Conservation (phyloP, 495 filamentous ascomycete species). For the Aspergillus olivimuriae region DNA sequence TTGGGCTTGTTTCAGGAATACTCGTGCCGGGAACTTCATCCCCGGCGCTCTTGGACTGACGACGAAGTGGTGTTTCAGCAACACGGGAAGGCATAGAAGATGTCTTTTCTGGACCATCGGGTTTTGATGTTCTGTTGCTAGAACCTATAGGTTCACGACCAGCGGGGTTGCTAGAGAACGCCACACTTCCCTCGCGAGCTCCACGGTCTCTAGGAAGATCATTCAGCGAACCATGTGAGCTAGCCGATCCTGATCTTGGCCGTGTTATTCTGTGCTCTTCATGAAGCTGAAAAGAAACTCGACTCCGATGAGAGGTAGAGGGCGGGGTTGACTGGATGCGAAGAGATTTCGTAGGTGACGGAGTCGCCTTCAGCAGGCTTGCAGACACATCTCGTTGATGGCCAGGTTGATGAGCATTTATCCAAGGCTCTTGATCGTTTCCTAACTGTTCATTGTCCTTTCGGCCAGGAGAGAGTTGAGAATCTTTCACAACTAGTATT, state of each 20-base stretch:
- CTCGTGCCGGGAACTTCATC: constrained; percentile 29
- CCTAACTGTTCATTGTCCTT: constrained; percentile 4
- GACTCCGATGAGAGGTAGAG: constrained; percentile 8
- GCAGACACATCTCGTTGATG: constrained; percentile 2
- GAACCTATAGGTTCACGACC: not conserved
- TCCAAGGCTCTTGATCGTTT: not conserved
- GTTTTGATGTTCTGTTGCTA: constrained; percentile 2
- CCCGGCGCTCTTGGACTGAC: constrained; percentile 16
- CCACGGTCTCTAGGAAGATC: constrained; percentile 2
- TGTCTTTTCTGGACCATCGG: constrained; percentile 20
- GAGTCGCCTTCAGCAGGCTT: constrained; percentile 13
- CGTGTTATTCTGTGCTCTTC: constrained; percentile 1
- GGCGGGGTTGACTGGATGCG: constrained; percentile 23
- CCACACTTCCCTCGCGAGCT: constrained; percentile 4
- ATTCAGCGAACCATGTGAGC: constrained; percentile 6
- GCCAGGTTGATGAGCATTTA: no score
- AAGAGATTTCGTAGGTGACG: constrained; percentile 24
- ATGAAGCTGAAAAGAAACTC: constrained; percentile 5
- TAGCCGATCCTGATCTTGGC: constrained; percentile 5
- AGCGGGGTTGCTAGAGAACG: constrained; percentile 14
- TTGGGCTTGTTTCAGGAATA: constrained; percentile 40
- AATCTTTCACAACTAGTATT: constrained; percentile 39
- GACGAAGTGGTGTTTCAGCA: constrained; percentile 35
- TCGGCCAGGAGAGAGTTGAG: constrained; percentile 37
- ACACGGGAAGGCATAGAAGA: constrained; percentile 40